phyloP scores from a whole-genome alignment of 495 filamentous ascomycete species.

The Talaromyces wortmannii region DNA sequence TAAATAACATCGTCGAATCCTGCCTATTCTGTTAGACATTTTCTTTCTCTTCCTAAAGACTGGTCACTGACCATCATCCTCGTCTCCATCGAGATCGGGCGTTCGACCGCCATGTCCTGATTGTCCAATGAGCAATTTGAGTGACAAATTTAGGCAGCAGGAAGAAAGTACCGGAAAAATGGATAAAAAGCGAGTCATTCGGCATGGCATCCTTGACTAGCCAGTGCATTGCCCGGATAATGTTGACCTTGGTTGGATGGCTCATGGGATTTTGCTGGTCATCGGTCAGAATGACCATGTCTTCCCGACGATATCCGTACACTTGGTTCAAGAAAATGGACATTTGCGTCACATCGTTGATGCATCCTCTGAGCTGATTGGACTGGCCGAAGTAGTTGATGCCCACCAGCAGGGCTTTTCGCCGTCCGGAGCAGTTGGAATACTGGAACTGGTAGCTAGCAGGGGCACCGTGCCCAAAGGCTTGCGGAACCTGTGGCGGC shows the following conservation, averaged over 20 bases:
- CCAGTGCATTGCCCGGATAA: slow-evolving; percentile 97
- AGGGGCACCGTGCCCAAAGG: slow-evolving; percentile 75
- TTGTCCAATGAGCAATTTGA: slow-evolving; percentile 1
- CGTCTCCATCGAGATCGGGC: slow-evolving; percentile 89
- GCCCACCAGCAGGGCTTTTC: slow-evolving; percentile 91
- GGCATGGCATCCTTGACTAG: slow-evolving; percentile 89
- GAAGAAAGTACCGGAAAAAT: slow-evolving; percentile 73
- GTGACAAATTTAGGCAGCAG: background rate
- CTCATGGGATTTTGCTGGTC: slow-evolving; percentile 97
- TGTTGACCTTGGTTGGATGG: slow-evolving; percentile 93
- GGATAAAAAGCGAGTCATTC: slow-evolving; percentile 97
- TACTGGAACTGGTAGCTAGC: slow-evolving; percentile 80
- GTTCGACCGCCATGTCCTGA: slow-evolving; percentile 96
- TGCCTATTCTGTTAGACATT: background rate
- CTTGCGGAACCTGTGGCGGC: slow-evolving; percentile 35
- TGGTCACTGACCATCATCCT: slow-evolving; percentile 58
- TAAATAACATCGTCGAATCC: slow-evolving; percentile 97
- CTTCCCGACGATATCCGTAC: slow-evolving; percentile 90
- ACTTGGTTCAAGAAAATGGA: slow-evolving; percentile 82
- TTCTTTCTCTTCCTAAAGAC: no score
- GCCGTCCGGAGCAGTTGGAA: slow-evolving; percentile 81
- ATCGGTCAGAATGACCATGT: slow-evolving; percentile 97
- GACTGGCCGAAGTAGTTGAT: slow-evolving; percentile 97
- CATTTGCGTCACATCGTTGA: slow-evolving; percentile 99
- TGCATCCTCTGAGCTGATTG: slow-evolving; percentile 88